phyloP scores from a whole-genome alignment of 345 rosid species.

The Hibiscus tridactylites region DNA sequence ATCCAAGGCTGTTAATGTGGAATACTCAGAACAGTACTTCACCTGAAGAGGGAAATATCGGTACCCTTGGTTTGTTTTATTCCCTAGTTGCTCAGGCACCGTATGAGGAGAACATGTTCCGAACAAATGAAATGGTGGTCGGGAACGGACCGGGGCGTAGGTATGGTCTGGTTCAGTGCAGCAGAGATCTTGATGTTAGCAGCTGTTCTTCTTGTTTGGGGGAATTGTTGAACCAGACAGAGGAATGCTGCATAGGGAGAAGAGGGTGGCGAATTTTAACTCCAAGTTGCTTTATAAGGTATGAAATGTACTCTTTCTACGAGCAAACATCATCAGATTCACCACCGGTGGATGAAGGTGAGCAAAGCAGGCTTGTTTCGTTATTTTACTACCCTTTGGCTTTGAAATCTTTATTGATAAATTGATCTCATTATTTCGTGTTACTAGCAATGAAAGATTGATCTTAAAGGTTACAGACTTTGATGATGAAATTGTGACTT shows the following conservation, averaged over 20 bases:
- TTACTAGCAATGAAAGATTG: background rate
- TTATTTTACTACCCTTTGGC: background rate
- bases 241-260: slow-evolving; percentile 18
- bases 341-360: slow-evolving; percentile 14
- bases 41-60: slow-evolving; percentile 3
- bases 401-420: background rate
- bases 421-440: background rate
- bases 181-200: slow-evolving; percentile 22
- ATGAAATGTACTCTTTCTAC: slow-evolving; percentile 17
- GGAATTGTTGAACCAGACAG: background rate
- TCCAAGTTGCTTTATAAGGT: slow-evolving; percentile 29
- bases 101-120: background rate
- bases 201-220: slow-evolving; percentile 18
- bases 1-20: background rate
- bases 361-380: slow-evolving; percentile 1
- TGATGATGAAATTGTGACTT: background rate
- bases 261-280: slow-evolving; percentile 24
- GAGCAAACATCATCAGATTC: background rate
- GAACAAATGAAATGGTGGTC: background rate
- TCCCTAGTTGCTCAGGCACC: background rate
- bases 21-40: background rate
- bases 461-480: background rate
- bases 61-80: background rate
- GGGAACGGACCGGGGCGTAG: background rate
- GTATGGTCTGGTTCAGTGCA: slow-evolving; percentile 33